phyloP scores from a whole-genome alignment of 179 eudicot species.

The Spergularia azorica region DNA sequence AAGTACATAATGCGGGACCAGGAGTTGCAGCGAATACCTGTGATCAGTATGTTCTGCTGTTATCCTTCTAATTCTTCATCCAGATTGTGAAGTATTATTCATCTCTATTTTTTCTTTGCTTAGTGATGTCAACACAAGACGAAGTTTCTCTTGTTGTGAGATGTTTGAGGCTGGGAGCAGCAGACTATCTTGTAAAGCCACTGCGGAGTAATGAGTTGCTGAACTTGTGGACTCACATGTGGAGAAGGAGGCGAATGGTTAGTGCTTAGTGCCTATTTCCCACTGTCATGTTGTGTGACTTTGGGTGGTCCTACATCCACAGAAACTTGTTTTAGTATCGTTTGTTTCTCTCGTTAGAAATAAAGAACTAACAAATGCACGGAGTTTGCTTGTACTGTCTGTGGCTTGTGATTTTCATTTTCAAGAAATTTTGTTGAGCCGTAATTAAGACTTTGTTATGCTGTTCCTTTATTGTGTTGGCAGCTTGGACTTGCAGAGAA shows the following conservation, averaged over 20 bases:
- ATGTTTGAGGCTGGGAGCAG: conserved; percentile 98
- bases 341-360: neutral
- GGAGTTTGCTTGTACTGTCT: conserved; percentile 8
- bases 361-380: neutral
- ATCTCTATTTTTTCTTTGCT: conserved; percentile 14
- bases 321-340: neutral
- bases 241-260: conserved; percentile 92
- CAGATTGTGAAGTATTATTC: conserved; percentile 5
- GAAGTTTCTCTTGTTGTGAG: conserved; percentile 93
- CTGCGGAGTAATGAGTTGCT: conserved; percentile 92
- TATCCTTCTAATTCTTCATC: neutral
- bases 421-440: neutral
- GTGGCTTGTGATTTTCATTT: conserved; percentile 8
- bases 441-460: conserved; percentile 5
- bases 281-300: conserved; percentile 13
- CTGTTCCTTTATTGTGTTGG: conserved; percentile 23
- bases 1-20: conserved; percentile 85
- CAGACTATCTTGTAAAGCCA: conserved; percentile 97
- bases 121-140: conserved; percentile 99
- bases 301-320: conserved; percentile 10
- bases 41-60: conserved; percentile 64
- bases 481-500: conserved; percentile 97
- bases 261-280: conserved; percentile 1
- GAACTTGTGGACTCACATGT: conserved; percentile 99
- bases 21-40: conserved; percentile 85